Evolutionary conservation across 2,329 filamentous ascomycete genomes (phyloP), one percentile per base, ranked within the genome.

Genomic region (Ceratocystiopsis sp.): DNA sequence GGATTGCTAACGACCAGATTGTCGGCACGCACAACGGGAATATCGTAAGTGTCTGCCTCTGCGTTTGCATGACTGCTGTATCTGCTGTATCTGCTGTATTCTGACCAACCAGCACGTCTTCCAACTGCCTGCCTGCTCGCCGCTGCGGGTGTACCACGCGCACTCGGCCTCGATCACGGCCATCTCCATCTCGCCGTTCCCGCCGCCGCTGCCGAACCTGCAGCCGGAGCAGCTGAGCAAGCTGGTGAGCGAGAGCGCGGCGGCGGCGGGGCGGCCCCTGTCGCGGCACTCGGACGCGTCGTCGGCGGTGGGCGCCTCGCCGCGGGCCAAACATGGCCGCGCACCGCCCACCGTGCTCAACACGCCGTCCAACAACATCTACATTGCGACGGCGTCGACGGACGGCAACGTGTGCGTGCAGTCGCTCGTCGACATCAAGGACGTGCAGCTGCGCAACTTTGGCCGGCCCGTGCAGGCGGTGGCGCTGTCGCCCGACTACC

Each of bases 21-120:
- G 69, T 93, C 52, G 91, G 89, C 51, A 95, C 91, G 32, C 89
- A 98, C 60, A 94, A 93, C 63, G 91, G 91, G 54, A 94, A 91
- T 55, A 89, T 96, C 54, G 85, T 93, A 69, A 67, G 80, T 37
- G 21, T 8, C 21, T 21, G 21, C 4, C 21, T 8, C 21, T 4
- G 21, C 8, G 21, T 4, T 8, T 19, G 12, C 11, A 9, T 19
- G 3, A 15, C 34, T 35, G n/a, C n/a, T 12, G 14, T 18, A 7
- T 25, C 33, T 36, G 7, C 14, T 25, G 34, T 2, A 4, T 8
- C 32, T 14, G 3, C 13, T 34, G 64, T 40, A 41, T 35, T 39
- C 42, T 42, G 29, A 34, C 38, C 43, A 34, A 21, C 35, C 52
- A 91, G 84, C 83, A 98, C 66, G 80, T 94, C 48, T 65, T 95